Conservation (phyloP, 768 basidiomycete species). For the Amanita rimosa region DNA sequence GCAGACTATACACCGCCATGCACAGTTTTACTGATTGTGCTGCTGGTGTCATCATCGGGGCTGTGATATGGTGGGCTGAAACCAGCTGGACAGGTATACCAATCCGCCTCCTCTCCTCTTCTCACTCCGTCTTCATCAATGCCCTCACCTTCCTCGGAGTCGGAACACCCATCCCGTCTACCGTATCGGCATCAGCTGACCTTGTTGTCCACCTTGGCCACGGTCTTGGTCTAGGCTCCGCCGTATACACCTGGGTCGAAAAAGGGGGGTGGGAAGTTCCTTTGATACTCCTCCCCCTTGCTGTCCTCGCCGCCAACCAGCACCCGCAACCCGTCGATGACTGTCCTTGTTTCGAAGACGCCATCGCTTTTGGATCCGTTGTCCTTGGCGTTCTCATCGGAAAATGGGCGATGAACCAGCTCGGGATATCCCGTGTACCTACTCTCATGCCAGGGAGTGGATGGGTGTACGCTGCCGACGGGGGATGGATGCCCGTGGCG, state of each 20-base stretch:
- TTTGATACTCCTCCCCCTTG: conserved; percentile 45
- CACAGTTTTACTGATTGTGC: conserved; percentile 73
- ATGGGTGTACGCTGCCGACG: conserved; percentile 21
- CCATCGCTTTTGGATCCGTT: conserved; percentile 86
- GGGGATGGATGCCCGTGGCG: conserved; percentile 23
- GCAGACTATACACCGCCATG: conserved; percentile 81
- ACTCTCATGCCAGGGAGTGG: conserved; percentile 51
- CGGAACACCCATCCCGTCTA: conserved; percentile 6
- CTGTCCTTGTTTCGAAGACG: conserved; percentile 97
- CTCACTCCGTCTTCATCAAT: conserved; percentile 17
- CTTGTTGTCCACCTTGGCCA: conserved; percentile 22
- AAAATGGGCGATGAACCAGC: conserved; percentile 48
- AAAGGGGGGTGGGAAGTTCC: conserved; percentile 46
- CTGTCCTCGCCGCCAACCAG: conserved; percentile 68
- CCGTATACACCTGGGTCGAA: conserved; percentile 24
- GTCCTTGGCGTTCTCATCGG: conserved; percentile 63
- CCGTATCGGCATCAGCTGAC: neutral
- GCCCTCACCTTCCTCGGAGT: conserved; percentile 15
- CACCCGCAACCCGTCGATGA: conserved; percentile 94
- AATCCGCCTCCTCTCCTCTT: conserved; percentile 18
- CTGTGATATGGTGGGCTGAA: conserved; percentile 53
- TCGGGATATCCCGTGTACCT: conserved; percentile 13
- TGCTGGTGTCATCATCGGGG: conserved; percentile 54
- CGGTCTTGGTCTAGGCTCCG: conserved; percentile 24
- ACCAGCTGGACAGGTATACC: conserved; percentile 32